Conservation (phyloP, 2,329 filamentous ascomycete genomes). For the Xylaria sp. region DNA sequence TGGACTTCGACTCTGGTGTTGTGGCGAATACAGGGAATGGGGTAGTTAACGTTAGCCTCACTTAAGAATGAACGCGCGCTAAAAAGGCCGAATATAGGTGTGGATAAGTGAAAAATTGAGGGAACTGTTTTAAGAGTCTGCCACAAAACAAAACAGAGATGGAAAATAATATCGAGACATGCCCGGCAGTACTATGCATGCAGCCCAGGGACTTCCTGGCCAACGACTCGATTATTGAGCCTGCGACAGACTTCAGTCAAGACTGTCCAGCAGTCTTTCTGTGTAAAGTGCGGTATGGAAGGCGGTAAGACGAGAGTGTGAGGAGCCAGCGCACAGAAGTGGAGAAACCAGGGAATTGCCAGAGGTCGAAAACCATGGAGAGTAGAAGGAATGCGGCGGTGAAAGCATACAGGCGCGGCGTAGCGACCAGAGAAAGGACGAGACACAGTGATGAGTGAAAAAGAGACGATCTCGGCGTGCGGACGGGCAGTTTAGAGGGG, state of each 20-base stretch:
- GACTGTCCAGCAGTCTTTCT: slow-evolving; percentile 27
- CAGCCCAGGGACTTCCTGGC: slow-evolving; percentile 32
- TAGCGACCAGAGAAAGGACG: neutral
- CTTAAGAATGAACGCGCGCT: slow-evolving; percentile 39
- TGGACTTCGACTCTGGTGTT: slow-evolving; percentile 13
- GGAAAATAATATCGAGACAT: slow-evolving; percentile 28
- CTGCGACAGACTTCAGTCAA: slow-evolving; percentile 18
- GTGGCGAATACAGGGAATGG: slow-evolving; percentile 34
- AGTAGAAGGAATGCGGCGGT: slow-evolving; percentile 27
- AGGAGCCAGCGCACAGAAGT: slow-evolving; percentile 40
- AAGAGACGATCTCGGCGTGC: slow-evolving; percentile 31
- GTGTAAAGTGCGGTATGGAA: slow-evolving; percentile 37
- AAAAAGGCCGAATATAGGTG: slow-evolving; percentile 28
- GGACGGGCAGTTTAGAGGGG: slow-evolving; percentile 18
- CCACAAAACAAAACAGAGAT: slow-evolving; percentile 30
- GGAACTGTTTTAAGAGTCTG: slow-evolving; percentile 35
- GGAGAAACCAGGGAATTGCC: slow-evolving; percentile 32
- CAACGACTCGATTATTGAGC: slow-evolving; percentile 23
- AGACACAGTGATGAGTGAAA: slow-evolving; percentile 17
- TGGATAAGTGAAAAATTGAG: slow-evolving; percentile 26
- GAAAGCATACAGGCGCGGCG: slow-evolving; percentile 22
- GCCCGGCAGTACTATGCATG: slow-evolving; percentile 31
- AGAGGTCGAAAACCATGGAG: slow-evolving; percentile 19
- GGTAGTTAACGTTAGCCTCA: slow-evolving; percentile 44
- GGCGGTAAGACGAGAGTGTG: slow-evolving; percentile 41